phyloP scores from a whole-genome alignment of 148 eudicot species.

The Cornus suecica region DNA sequence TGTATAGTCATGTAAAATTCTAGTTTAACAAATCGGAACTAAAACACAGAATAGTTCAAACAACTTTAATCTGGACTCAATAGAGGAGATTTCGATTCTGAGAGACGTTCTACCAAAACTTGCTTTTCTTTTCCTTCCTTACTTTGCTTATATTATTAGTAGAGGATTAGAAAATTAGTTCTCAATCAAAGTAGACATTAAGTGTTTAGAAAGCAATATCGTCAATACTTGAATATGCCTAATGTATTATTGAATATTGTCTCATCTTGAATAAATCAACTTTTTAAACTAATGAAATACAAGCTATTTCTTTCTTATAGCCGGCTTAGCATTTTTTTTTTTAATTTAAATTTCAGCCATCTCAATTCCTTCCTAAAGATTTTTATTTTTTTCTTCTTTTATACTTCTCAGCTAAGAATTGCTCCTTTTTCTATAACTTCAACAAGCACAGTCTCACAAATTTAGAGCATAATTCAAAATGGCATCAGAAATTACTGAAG shows the following conservation, averaged over 20 bases:
- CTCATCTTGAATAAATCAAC: slow-evolving; percentile 1
- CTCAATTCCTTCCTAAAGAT: slow-evolving; percentile 5
- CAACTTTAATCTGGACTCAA: too few relatives aligned
- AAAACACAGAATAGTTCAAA: too few relatives aligned
- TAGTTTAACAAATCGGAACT: not conserved
- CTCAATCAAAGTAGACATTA: not conserved
- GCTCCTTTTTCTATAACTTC: not conserved
- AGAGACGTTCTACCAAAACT: too few relatives aligned
- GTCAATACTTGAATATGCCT: too few relatives aligned
- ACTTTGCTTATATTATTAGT: too few relatives aligned
- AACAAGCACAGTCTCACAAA: not conserved
- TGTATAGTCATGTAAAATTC: not conserved
- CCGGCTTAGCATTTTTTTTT: slow-evolving; percentile 16
- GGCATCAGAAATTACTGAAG: slow-evolving; percentile 36
- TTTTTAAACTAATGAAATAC: not conserved
- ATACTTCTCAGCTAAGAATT: not conserved
- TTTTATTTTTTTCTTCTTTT: not conserved
- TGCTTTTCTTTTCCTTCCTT: not conserved
- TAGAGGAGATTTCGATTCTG: too few relatives aligned
- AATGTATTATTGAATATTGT: not conserved
- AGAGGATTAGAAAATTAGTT: not conserved
- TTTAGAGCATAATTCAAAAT: slow-evolving; percentile 8
- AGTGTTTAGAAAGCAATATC: not conserved
- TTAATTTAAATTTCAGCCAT: slow-evolving; percentile 1
- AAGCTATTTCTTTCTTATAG: slow-evolving; percentile 1